These are phyloP conservation scores for Boletus pseudo-olivaceus DNA, from an alignment of 768 basidiomycete genomes.

Conservation along the genomic window DNA sequence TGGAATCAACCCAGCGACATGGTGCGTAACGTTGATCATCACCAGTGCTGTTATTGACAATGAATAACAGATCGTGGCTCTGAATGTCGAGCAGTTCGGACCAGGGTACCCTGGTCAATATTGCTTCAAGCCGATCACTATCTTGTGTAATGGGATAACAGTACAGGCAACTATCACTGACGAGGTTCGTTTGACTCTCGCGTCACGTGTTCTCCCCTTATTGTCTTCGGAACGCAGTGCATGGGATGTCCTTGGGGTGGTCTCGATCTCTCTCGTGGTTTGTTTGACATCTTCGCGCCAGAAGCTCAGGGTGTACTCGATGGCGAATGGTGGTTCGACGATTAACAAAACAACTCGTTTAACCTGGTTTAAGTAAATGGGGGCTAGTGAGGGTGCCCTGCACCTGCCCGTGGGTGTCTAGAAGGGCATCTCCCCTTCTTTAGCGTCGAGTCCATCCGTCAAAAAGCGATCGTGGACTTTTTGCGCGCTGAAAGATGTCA, in stretches of 20 bases:
- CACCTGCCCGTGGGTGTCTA: not conserved
- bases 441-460: not conserved
- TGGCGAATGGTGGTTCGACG: conserved; percentile 58
- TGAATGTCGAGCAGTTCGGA: conserved; percentile 46
- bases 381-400: not conserved
- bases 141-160: conserved; percentile 53
- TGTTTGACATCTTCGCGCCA: conserved; percentile 58
- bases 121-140: conserved; percentile 62
- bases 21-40: conserved; percentile 1
- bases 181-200: conserved; percentile 37
- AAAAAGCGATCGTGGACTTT: not conserved
- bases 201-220: not conserved
- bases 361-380: too few relatives aligned
- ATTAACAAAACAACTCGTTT: not conserved
- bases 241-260: conserved; percentile 61
- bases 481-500: not conserved
- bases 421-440: not conserved
- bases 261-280: conserved; percentile 64
- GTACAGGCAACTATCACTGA: conserved; percentile 57
- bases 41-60: not conserved
- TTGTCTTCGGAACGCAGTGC: conserved; percentile 40
- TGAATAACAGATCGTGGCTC: conserved; percentile 22
- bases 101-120: conserved; percentile 56
- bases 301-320: conserved; percentile 50
- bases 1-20: conserved; percentile 33